Evolutionary conservation across 1,139 yeast genomes (phyloP).

Genomic region (Hyphopichia pseudoburtonii): DNA sequence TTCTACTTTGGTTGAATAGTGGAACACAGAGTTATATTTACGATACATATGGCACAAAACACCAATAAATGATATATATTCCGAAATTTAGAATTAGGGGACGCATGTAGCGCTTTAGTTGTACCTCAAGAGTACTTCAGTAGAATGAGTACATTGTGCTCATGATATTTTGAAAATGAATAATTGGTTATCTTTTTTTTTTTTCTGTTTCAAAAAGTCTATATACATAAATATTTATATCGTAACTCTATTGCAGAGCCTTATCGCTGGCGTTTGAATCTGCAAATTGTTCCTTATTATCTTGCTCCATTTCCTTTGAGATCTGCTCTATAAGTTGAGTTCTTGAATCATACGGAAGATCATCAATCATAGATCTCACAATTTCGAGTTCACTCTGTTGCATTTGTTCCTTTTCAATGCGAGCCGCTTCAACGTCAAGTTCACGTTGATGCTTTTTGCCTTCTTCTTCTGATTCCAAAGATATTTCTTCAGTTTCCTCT

Average conservation of each 20-base stretch:
- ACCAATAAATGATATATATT: background rate
- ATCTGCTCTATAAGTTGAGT: conserved; percentile 32
- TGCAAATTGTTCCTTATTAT: conserved; percentile 8
- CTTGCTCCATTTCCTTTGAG: conserved; percentile 23
- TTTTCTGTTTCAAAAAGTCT: too few relatives aligned
- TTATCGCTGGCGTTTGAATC: background rate
- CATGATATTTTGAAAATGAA: background rate
- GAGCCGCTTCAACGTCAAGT: conserved; percentile 27
- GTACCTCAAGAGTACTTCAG: too few relatives aligned
- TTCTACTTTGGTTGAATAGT: too few relatives aligned
- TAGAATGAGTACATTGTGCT: too few relatives aligned
- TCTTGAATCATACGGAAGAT: conserved; percentile 37
- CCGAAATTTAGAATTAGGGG: too few relatives aligned
- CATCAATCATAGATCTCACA: conserved; percentile 36
- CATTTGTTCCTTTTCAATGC: conserved; percentile 21
- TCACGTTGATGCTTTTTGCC: conserved; percentile 4
- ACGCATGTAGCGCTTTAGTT: too few relatives aligned
- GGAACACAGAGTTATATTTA: too few relatives aligned
- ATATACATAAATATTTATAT: background rate
- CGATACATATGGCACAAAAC: background rate
- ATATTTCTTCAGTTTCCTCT: conserved; percentile 8
- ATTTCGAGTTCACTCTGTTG: conserved; percentile 25
- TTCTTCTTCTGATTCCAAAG: conserved; percentile 6
- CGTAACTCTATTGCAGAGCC: background rate
- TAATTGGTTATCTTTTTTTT: background rate